Percentiles rank a stretch among this genome's conserved stretches.
Evolutionary conservation across 345 rosid genomes (phyloP).

Genomic region (Theobroma cacao): DNA sequence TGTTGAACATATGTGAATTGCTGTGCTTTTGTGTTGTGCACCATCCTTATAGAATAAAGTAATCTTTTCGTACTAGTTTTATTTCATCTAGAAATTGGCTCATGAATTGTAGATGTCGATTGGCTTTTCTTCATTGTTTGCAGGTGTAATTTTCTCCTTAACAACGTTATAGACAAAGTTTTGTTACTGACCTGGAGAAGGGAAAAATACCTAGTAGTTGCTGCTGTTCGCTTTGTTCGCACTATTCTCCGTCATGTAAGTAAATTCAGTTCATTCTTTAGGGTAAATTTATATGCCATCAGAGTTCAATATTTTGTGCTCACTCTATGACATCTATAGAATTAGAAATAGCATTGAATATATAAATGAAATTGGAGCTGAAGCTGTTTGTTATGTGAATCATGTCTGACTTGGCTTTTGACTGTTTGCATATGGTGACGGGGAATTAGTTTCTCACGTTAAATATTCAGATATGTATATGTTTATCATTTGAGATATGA

Average conservation of each 20-base stretch:
- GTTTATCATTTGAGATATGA: neutral
- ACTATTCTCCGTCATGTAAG: constrained; percentile 87
- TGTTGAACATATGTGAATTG: constrained; percentile 85
- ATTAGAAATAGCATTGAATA: neutral
- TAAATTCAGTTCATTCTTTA: constrained; percentile 19
- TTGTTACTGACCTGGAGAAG: constrained; percentile 73
- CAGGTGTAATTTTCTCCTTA: constrained; percentile 91
- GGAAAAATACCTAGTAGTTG: constrained; percentile 91
- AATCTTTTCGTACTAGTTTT: constrained; percentile 27
- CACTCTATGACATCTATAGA: neutral
- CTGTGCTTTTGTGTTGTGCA: constrained; percentile 92
- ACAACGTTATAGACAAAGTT: constrained; percentile 77
- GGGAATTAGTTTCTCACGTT: neutral
- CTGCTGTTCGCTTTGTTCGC: constrained; percentile 93
- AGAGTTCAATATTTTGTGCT: neutral
- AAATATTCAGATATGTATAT: neutral
- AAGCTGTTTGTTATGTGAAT: neutral
- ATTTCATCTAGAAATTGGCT: neutral
- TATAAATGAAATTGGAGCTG: neutral
- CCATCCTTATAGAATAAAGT: constrained; percentile 95
- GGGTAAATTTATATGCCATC: neutral
- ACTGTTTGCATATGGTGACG: neutral
- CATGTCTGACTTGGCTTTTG: neutral
- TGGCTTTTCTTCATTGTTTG: constrained; percentile 30
- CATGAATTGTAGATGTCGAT: constrained; percentile 7